Conservation (phyloP, 2,329 filamentous ascomycete species). For the Diaporthe vaccinii region DNA sequence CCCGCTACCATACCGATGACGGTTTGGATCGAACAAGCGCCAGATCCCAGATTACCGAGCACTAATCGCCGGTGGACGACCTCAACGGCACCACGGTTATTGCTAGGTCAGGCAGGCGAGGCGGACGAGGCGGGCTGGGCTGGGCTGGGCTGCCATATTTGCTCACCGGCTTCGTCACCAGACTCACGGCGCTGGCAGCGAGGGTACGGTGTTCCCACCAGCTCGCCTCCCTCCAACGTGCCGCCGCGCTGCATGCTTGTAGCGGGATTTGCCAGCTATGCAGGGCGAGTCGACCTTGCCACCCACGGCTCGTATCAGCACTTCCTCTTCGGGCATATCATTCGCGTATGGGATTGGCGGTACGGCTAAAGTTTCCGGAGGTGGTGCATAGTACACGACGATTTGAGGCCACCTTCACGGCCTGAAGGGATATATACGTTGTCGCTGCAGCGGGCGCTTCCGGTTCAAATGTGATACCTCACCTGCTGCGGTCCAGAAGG, state of each 20-base stretch:
- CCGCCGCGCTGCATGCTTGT: neutral
- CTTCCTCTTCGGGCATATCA: neutral
- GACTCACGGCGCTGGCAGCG: neutral
- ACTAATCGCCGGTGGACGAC: neutral
- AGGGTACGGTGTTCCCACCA: neutral
- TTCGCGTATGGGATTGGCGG: neutral
- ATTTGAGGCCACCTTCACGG: neutral
- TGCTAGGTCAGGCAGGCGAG: neutral
- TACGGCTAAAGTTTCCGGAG: neutral
- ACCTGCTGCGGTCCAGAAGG: neutral
- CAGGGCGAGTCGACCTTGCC: constrained; percentile 15
- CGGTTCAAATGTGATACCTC: constrained; percentile 23
- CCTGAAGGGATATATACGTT: constrained; percentile 3
- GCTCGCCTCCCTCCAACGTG: neutral
- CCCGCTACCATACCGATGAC: neutral
- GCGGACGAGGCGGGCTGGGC: neutral
- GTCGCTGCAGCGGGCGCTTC: constrained; percentile 11
- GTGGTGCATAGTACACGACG: neutral
- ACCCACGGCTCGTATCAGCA: constrained; percentile 13
- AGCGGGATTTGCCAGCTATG: constrained; percentile 17
- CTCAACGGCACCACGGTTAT: neutral
- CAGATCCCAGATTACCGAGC: constrained; percentile 28
- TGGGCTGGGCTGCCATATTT: constrained; percentile 3
- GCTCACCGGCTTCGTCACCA: neutral
- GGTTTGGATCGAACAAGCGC: constrained; percentile 15